Percentiles rank a stretch among this genome's conserved stretches.
Evolutionary conservation across 495 filamentous ascomycete species (phyloP).

Genomic region (Lindgomyces ingoldianus): DNA sequence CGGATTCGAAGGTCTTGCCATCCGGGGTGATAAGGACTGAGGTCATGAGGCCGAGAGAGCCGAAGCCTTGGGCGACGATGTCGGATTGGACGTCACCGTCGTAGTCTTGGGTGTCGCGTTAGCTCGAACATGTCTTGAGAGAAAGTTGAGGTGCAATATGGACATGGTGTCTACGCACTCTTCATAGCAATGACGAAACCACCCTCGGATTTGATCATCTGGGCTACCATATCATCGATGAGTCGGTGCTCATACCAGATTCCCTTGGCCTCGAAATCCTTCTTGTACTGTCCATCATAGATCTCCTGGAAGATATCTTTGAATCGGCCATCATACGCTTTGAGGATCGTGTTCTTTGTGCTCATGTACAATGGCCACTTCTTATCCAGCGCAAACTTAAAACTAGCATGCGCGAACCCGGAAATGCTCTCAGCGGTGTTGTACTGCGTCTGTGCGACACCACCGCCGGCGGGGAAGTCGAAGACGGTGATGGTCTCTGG

Average conservation of each 20-base stretch:
- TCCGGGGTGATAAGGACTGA: slow-evolving; percentile 93
- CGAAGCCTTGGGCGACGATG: slow-evolving; percentile 96
- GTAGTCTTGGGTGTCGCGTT: slow-evolving; percentile 63
- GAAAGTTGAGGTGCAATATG: neutral
- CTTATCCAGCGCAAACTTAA: slow-evolving; percentile 91
- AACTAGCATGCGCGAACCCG: slow-evolving; percentile 92
- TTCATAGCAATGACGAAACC: slow-evolving; percentile 97
- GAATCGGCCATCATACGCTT: slow-evolving; percentile 97
- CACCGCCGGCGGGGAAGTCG: slow-evolving; percentile 79
- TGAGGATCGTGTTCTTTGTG: slow-evolving; percentile 99
- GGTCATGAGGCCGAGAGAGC: slow-evolving; percentile 97
- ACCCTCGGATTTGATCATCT: slow-evolving; percentile 98
- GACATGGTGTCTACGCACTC: slow-evolving; percentile 58
- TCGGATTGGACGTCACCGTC: slow-evolving; percentile 99
- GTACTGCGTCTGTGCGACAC: slow-evolving; percentile 91
- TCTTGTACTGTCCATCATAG: slow-evolving; percentile 83
- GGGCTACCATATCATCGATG: slow-evolving; percentile 99
- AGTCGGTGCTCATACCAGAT: slow-evolving; percentile 99
- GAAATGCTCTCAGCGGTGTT: slow-evolving; percentile 94
- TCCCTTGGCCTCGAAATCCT: slow-evolving; percentile 80
- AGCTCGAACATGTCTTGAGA: too few species aligned
- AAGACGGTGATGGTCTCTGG: slow-evolving; percentile 86
- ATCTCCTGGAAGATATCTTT: slow-evolving; percentile 99
- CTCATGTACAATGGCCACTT: slow-evolving; percentile 91
- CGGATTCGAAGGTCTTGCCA: slow-evolving; percentile 92